Conservation (phyloP, 148 eudicot species). For the Camellia sinensis region DNA sequence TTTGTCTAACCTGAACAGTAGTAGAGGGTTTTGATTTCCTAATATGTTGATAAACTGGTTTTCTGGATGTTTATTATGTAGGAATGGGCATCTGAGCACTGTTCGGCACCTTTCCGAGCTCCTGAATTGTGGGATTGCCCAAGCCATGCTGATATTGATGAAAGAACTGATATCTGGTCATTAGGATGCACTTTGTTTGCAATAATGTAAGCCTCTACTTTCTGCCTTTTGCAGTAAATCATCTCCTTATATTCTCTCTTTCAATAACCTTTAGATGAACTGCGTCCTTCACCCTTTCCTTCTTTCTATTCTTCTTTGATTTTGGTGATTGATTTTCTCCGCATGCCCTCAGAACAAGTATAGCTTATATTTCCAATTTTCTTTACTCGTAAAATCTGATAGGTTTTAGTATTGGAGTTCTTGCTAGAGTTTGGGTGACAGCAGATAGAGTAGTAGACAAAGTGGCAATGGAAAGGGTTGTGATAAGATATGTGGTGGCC, state of each 20-base stretch:
- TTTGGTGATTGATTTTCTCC: not conserved
- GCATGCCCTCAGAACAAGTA: not conserved
- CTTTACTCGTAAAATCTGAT: not conserved
- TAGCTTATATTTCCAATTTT: not conserved
- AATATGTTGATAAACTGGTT: constrained; percentile 1
- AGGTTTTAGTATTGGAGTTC: not conserved
- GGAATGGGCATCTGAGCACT: constrained; percentile 99
- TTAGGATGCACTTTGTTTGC: constrained; percentile 93
- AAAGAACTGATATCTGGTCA: constrained; percentile 97
- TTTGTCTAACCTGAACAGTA: not conserved
- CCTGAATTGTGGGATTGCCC: constrained; percentile 99
- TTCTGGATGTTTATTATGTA: constrained; percentile 27
- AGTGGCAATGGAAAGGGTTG: too few relatives aligned
- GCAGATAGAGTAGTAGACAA: too few relatives aligned
- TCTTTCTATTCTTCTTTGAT: too few relatives aligned
- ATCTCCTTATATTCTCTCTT: not conserved
- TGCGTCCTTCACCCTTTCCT: too few relatives aligned
- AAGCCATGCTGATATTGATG: constrained; percentile 84
- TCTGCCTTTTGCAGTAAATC: not conserved
- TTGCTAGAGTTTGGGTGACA: not conserved
- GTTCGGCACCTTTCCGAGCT: constrained; percentile 94
- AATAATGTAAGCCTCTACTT: constrained; percentile 57
- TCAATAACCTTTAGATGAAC: too few relatives aligned
- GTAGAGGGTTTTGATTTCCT: not conserved
- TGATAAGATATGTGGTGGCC: too few relatives aligned